These are phyloP conservation scores for Nitzschia inconspicua DNA, from an alignment of 108 stramenopile species.

Conservation along the genomic window DNA sequence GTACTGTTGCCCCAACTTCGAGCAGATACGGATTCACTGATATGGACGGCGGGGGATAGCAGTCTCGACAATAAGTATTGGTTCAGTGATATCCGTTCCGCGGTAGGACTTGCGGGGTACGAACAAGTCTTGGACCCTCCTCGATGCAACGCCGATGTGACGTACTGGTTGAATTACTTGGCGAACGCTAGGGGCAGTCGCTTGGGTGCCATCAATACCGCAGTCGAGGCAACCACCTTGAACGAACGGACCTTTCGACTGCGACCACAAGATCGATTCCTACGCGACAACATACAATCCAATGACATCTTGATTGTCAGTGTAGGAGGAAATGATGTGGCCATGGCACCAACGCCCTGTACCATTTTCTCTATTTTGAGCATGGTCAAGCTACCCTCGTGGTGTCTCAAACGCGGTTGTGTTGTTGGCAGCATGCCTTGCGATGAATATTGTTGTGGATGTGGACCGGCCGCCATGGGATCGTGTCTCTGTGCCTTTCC, in stretches of 20 bases:
- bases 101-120: conserved; percentile 62
- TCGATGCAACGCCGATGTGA: conserved; percentile 60
- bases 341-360: conserved; percentile 67
- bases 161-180: conserved; percentile 71
- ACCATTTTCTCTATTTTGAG: conserved; percentile 61
- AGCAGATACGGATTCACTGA: conserved; percentile 44
- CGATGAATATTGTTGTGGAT: conserved; percentile 6
- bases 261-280: conserved; percentile 70
- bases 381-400: conserved; percentile 47
- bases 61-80: conserved; percentile 83
- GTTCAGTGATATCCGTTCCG: conserved; percentile 52
- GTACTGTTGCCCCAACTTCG: conserved; percentile 53
- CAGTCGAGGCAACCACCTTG: conserved; percentile 80
- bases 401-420: conserved; percentile 41
- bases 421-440: conserved; percentile 8
- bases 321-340: conserved; percentile 89
- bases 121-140: conserved; percentile 56
- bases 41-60: conserved; percentile 75
- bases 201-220: conserved; percentile 70
- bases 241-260: conserved; percentile 55
- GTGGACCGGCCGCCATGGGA: conserved; percentile 6
- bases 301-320: conserved; percentile 77
- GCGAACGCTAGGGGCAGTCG: neutral
- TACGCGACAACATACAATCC: conserved; percentile 66
- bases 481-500: conserved; percentile 42